These are phyloP conservation scores for Huntiella decipiens DNA, from an alignment of 2,329 filamentous ascomycete species.

Conservation along the genomic window DNA sequence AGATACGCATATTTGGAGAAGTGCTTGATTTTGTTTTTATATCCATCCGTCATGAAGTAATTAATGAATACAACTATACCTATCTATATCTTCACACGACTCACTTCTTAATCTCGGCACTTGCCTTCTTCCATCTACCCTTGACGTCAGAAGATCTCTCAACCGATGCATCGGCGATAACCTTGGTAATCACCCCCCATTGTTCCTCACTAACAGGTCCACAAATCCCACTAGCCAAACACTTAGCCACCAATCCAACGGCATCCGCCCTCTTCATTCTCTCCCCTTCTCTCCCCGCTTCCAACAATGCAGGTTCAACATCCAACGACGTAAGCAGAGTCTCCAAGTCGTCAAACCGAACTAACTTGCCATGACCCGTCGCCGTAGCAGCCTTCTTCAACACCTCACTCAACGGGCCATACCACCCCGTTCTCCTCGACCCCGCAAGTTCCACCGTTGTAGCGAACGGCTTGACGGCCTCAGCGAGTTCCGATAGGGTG, in stretches of 20 bases:
- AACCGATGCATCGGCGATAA: slow-evolving; percentile 17
- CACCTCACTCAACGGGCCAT: slow-evolving; percentile 28
- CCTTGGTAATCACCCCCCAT: slow-evolving; percentile 17
- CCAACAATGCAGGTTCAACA: slow-evolving; percentile 21
- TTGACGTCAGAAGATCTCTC: slow-evolving; percentile 29
- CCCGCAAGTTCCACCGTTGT: slow-evolving; percentile 20
- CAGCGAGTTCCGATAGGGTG: slow-evolving; percentile 23
- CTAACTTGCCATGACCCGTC: slow-evolving; percentile 15
- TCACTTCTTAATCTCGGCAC: slow-evolving; percentile 14
- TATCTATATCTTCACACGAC: not conserved
- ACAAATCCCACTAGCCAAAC: slow-evolving; percentile 17
- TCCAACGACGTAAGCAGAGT: slow-evolving; percentile 30
- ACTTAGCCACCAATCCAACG: slow-evolving; percentile 22
- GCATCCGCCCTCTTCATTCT: slow-evolving; percentile 26
- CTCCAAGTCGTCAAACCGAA: slow-evolving; percentile 13
- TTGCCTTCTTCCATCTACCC: slow-evolving; percentile 22
- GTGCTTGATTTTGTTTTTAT: slow-evolving; percentile 12
- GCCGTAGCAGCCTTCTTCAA: slow-evolving; percentile 19
- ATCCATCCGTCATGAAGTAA: too few species aligned
- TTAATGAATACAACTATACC: too few species aligned
- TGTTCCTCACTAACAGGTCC: slow-evolving; percentile 16
- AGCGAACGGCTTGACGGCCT: slow-evolving; percentile 24
- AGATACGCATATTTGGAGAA: slow-evolving; percentile 31
- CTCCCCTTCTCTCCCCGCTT: slow-evolving; percentile 32
- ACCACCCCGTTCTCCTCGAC: slow-evolving; percentile 33